Percentiles rank a stretch among this genome's conserved stretches.
Conservation (phyloP, 2,329 filamentous ascomycete species). For the Didymella arachidicola region DNA sequence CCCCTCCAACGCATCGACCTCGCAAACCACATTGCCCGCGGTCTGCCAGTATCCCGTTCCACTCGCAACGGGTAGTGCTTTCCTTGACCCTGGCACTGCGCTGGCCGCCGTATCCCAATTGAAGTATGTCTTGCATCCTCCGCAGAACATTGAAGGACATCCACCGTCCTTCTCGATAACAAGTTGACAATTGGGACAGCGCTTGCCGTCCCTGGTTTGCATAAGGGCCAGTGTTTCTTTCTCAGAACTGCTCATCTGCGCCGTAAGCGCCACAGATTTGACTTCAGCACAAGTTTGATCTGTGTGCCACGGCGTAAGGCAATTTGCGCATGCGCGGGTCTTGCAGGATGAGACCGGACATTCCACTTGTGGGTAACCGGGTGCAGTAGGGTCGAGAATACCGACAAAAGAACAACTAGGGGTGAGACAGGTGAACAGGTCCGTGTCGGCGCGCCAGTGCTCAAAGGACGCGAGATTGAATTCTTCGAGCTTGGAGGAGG, state of each 20-base stretch:
- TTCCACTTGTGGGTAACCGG: constrained; percentile 39
- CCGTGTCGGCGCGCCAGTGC: constrained; percentile 29
- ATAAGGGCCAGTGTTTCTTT: constrained; percentile 34
- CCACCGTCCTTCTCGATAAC: constrained; percentile 45
- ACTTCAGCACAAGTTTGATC: constrained; percentile 37
- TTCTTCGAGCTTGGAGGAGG: constrained; percentile 26
- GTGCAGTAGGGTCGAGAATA: constrained; percentile 23
- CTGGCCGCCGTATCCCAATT: constrained; percentile 37
- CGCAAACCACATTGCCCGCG: constrained; percentile 1
- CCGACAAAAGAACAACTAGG: constrained; percentile 25
- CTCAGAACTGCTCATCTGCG: constrained; percentile 33
- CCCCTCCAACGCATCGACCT: constrained; percentile 9
- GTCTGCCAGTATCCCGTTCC: constrained; percentile 5
- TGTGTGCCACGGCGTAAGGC: constrained; percentile 36
- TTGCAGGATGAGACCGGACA: constrained; percentile 27
- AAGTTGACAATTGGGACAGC: constrained; percentile 43
- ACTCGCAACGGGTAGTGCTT: constrained; percentile 5
- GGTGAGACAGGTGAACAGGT: constrained; percentile 28
- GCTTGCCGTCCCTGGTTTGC: constrained; percentile 35
- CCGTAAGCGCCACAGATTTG: constrained; percentile 25
- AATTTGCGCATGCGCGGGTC: constrained; percentile 32
- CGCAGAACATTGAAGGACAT: constrained; percentile 37
- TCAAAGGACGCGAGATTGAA: constrained; percentile 39
- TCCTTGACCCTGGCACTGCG: constrained; percentile 33
- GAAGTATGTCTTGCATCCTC: constrained; percentile 36